Evolutionary conservation across 768 basidiomycete species (phyloP), one percentile per base, ranked within the genome.

Genomic region (Hydnomerulius pinastri): DNA sequence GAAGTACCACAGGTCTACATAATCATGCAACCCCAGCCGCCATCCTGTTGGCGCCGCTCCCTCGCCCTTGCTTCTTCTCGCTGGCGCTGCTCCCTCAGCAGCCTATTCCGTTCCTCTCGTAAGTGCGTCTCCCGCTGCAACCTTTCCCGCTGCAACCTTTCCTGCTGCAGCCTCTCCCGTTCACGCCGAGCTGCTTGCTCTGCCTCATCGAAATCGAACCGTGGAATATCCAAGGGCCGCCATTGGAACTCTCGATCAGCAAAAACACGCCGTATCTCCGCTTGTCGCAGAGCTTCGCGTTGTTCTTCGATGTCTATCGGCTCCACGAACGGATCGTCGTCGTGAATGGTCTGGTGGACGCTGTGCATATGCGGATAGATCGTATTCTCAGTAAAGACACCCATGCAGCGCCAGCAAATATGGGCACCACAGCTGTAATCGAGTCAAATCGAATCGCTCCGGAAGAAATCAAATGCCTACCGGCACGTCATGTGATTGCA

Each of bases 401-500:
- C 64, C 69, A 80, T 63, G 49, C 84, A 85, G 7, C 65, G 64
- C 90, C 90, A 92, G 55, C 90, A 92, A 2, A 86, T 83, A 63
- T 92, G 90, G 1, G 84, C 86, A 41, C 79, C 75, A 63, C 90
- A 92, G 41, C 78, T 84, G 18, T 8, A 15, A 27, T 20, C 20
- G 25, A 30, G 17, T 15, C 1, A 15, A 30, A 29, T 32, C 20
- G n/a, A n/a, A 48, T 23, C 24, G 15, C 27, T 12, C 28, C 30
- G 3, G 15, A 11, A 6, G 2, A 20, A 40, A 2, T 5, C 37
- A 6, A 24, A 43, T 2, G 24, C 64, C 13, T 46, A 66, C 65
- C 35, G 70, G 66, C 90, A 92, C 13, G 77, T 81, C 75, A 92
- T 82, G 65, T 92, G 90, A 66, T 91, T 87, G 61, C 90, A 92